Base-by-base conservation (phyloP, 345 rosid genomes). In the Kernera saxatilis region DNA sequence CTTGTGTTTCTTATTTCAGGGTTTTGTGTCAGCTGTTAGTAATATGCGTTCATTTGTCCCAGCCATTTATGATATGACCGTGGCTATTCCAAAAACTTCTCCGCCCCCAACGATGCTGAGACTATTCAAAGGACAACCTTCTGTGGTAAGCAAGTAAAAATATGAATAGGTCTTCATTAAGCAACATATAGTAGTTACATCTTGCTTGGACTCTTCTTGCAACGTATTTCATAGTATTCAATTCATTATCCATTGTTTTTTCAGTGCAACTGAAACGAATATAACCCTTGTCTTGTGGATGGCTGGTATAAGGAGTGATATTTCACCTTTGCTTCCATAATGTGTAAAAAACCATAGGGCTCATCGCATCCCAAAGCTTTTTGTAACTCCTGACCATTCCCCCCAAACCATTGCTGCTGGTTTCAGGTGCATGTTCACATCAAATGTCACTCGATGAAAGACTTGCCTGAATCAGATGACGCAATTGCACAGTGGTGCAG, bases 21-120 rank as follows among this genome's bases (percentile, higher is more conserved):
- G 97, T 39, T 93, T 93, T 82, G 97, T 93, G 63, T 79, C 99
- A 75, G 94, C 98, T 17, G 96, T 91, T 64, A 84, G 83, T 77
- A 85, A 94, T 51, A 84, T 94, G 96, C 91, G 99, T 41, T 79
- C 93, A 26, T 94, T 94, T 79, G 93, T 91, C 61, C 99, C 97
- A 44, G 97, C 96, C 75, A 84, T 94, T 70, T 94, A 94, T 80
- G 95, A 94, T 75, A 82, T 86, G 54, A 91, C 99, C 27, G 87
- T 86, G 70, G 84, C 89, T 57, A 88, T 94, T 71, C 91, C 94
- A 5, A 85, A 82, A 81, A 75, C 78, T 44, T 87, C 95, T 44
- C 84, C 91, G 7, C 79, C 87, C 25, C 97, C 98, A n/a, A 93
- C 96, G 15, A 81, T 91, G 84, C 78, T 91, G 25, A 86, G 94